Base-by-base conservation (phyloP, 225 moss, liverwort and hornwort genomes). In the Sphagnum tenellum region DNA sequence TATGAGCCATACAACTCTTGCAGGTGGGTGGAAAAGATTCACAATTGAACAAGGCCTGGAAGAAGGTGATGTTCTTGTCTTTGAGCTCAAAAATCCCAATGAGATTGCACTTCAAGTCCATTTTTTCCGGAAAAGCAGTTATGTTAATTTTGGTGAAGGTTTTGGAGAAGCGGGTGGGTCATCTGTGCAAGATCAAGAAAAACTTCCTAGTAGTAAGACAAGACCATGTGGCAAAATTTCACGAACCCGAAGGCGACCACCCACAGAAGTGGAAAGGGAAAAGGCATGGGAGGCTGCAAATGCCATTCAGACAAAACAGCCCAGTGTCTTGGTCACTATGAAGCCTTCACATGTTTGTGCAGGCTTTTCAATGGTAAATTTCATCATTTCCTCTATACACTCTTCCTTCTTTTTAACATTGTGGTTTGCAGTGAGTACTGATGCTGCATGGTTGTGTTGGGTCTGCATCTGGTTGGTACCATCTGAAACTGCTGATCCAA, bases 11-110 rank as follows among this genome's bases (percentile, higher is more conserved):
- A 81, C 77, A 77, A 74, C 77, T 66, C 81, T 81, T 64, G 81
- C 77, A 66, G 81, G 77, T 74, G 81, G 81, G 69, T 81, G 81
- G 81, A 71, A 77, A 66, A 81, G 74, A 69, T 81, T 81, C 66
- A 77, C 74, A 50, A 74, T 72, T 66, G 77, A 77, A 48, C 77
- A 81, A 59, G 74, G 61, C 68, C 74, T 81, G 62, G 77, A 81
- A 72, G 77, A 76, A 69, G 74, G 81, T 59, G 81, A 81, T 50
- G 81, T 81, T 69, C 77, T 81, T 74, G 77, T 81, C 11, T 81
- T 81, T 77, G 81, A 81, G 69, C 81, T 81, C 10, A 74, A 81
- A 47, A 69, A 77, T 60, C 69, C 66, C 9, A 77, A 55, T 56
- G 66, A 59, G 64, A 77, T 81, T 46, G 74, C 74, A 66, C 66